These are phyloP conservation scores for Plasmodium adleri DNA, from an alignment of 169 alveolate genomes.

Conservation along the genomic window DNA sequence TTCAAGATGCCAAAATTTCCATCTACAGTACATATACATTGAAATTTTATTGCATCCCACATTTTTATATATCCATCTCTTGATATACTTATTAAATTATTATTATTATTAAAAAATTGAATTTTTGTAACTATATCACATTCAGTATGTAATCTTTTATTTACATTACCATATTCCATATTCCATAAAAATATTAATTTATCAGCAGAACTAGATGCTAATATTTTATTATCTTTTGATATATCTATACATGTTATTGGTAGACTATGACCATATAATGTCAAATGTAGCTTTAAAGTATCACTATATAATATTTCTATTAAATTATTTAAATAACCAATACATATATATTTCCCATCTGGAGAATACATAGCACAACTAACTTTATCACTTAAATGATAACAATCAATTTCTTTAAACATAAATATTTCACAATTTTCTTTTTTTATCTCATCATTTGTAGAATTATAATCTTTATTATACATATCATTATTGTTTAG, in stretches of 20 bases:
- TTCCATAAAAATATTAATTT: constrained; percentile 91
- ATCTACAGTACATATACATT: constrained; percentile 80
- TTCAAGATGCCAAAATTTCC: constrained; percentile 78
- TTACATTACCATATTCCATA: constrained; percentile 89
- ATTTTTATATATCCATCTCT: constrained; percentile 84
- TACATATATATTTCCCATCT: constrained; percentile 83
- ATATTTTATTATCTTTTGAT: constrained; percentile 85
- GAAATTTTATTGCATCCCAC: constrained; percentile 87
- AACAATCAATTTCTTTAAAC: constrained; percentile 62
- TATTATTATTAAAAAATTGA: constrained; percentile 52
- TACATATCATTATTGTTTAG: no score
- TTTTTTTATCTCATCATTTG: background rate
- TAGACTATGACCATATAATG: constrained; percentile 92
- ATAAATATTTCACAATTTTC: background rate
- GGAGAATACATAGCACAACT: constrained; percentile 80
- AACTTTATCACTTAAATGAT: constrained; percentile 74
- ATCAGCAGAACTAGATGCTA: constrained; percentile 90
- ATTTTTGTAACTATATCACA: constrained; percentile 76
- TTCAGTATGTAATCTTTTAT: constrained; percentile 79
- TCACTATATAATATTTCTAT: constrained; percentile 87
- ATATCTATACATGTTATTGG: constrained; percentile 89
- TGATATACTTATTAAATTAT: constrained; percentile 80
- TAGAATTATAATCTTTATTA: background rate
- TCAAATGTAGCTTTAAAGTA: constrained; percentile 85
- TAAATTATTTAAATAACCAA: constrained; percentile 87